Percentiles rank a stretch among this genome's conserved stretches.
phyloP scores from a whole-genome alignment of 2,329 filamentous ascomycete genomes.

The Monosporascus sp. region DNA sequence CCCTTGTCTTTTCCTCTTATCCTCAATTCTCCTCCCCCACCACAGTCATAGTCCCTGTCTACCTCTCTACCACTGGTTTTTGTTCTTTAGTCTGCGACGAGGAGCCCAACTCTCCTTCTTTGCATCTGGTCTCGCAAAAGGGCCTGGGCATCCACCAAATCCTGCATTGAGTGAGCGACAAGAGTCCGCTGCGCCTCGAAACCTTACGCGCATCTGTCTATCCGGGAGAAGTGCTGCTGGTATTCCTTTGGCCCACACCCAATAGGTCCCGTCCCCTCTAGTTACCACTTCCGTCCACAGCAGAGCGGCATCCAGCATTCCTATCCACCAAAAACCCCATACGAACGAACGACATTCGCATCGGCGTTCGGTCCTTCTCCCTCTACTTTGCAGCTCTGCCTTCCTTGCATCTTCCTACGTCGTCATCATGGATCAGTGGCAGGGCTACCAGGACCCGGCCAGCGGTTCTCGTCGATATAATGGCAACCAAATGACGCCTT shows the following conservation, averaged over 20 bases:
- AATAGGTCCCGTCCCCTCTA: not conserved
- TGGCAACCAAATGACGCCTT: constrained; percentile 26
- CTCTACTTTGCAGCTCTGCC: constrained; percentile 2
- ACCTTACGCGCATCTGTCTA: not conserved
- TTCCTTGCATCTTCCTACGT: constrained; percentile 13
- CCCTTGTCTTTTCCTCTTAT: not conserved
- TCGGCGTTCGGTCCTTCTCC: constrained; percentile 1
- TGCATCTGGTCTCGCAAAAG: not conserved
- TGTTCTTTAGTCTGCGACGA: not conserved
- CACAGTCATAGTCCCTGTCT: not conserved
- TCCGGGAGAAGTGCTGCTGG: not conserved
- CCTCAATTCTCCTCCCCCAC: not conserved
- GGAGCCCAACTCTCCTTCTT: not conserved
- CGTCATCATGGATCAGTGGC: constrained; percentile 58
- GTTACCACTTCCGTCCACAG: not conserved
- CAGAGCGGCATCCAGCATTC: not conserved
- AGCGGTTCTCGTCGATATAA: constrained; percentile 58
- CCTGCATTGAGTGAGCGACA: not conserved
- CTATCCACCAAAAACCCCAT: not conserved
- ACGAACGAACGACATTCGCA: not conserved
- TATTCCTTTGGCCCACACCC: not conserved
- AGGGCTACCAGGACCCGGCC: constrained; percentile 60
- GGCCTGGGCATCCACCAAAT: not conserved
- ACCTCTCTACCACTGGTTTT: not conserved
- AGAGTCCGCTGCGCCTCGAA: not conserved